Percentiles rank a stretch among this genome's conserved stretches.
phyloP scores from a whole-genome alignment of 2,329 filamentous ascomycete species.

The Colletotrichum phormii region DNA sequence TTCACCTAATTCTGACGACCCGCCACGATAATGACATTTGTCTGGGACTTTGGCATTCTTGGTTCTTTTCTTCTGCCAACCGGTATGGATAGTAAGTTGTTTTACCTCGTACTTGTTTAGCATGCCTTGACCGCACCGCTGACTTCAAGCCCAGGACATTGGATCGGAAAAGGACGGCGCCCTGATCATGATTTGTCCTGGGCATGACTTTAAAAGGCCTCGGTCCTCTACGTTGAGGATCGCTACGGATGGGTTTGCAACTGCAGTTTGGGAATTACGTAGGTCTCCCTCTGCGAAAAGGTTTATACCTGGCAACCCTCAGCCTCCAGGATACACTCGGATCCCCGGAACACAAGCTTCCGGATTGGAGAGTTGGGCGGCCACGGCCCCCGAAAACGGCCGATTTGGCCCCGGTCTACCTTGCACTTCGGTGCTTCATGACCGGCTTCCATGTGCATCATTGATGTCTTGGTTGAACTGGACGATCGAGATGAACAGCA shows the following conservation, averaged over 20 bases:
- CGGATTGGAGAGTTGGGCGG: conserved; percentile 1
- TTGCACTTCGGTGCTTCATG: not conserved
- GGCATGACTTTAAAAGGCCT: conserved; percentile 52
- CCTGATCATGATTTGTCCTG: conserved; percentile 43
- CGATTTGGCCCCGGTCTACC: not conserved
- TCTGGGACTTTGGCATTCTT: conserved; percentile 5
- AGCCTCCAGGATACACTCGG: conserved; percentile 1
- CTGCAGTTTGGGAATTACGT: not conserved
- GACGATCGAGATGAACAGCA: not conserved
- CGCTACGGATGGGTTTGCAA: conserved; percentile 8
- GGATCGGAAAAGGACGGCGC: not conserved
- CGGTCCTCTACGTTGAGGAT: conserved; percentile 12
- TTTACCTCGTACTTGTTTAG: too few relatives aligned
- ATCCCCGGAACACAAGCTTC: too few relatives aligned
- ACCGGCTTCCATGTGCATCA: not conserved
- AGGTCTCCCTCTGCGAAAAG: not conserved
- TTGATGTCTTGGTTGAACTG: not conserved
- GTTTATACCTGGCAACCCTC: not conserved
- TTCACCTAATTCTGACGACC: conserved; percentile 9
- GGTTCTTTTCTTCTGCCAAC: not conserved
- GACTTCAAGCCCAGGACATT: not conserved
- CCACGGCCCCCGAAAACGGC: conserved; percentile 2
- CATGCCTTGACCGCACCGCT: not conserved
- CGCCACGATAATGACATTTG: conserved; percentile 10
- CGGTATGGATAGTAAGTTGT: conserved; percentile 12